Percentiles rank a stretch among this genome's conserved stretches.
phyloP scores from a whole-genome alignment of 2,329 filamentous ascomycete species.

The Dryadomyces quercus-mongolicae region DNA sequence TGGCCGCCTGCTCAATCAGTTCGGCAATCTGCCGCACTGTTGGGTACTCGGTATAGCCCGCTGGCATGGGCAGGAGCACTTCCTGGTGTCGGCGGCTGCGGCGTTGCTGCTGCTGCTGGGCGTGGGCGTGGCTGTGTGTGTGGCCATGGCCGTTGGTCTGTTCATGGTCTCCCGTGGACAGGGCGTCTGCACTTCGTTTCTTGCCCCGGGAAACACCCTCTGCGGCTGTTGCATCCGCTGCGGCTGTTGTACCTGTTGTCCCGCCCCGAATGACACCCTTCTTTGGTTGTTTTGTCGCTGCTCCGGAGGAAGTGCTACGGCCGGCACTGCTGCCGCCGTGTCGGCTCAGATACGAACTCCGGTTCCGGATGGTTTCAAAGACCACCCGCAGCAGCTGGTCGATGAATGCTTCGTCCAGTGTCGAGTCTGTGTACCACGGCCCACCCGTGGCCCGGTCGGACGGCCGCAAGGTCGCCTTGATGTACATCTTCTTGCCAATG shows the following conservation, averaged over 20 bases:
- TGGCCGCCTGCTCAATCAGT: constrained; percentile 54
- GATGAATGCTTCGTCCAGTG: constrained; percentile 82
- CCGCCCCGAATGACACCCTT: constrained; percentile 30
- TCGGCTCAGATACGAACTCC: constrained; percentile 54
- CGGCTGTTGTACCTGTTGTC: not conserved
- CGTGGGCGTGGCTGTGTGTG: not conserved
- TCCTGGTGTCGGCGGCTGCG: constrained; percentile 18
- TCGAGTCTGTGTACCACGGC: constrained; percentile 86
- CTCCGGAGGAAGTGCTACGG: constrained; percentile 15
- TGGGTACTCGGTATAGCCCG: constrained; percentile 67
- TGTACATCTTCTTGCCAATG: constrained; percentile 90
- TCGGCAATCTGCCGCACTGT: constrained; percentile 67
- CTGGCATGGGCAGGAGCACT: constrained; percentile 39
- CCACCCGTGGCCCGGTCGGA: constrained; percentile 87
- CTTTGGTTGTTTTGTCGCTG: constrained; percentile 18
- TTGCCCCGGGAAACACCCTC: constrained; percentile 18
- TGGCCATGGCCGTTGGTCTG: not conserved
- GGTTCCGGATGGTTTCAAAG: constrained; percentile 57
- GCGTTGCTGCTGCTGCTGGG: constrained; percentile 3
- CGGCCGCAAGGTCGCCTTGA: constrained; percentile 73
- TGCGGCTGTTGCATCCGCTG: not conserved
- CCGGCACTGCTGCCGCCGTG: constrained; percentile 21
- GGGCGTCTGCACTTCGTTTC: constrained; percentile 39
- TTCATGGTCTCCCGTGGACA: constrained; percentile 21
- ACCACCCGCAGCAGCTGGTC: constrained; percentile 61